Evolutionary conservation across 164 flowering plant genomes (phyloP), one percentile per base, ranked within the genome.

Genomic region (Magnolia sinica): DNA sequence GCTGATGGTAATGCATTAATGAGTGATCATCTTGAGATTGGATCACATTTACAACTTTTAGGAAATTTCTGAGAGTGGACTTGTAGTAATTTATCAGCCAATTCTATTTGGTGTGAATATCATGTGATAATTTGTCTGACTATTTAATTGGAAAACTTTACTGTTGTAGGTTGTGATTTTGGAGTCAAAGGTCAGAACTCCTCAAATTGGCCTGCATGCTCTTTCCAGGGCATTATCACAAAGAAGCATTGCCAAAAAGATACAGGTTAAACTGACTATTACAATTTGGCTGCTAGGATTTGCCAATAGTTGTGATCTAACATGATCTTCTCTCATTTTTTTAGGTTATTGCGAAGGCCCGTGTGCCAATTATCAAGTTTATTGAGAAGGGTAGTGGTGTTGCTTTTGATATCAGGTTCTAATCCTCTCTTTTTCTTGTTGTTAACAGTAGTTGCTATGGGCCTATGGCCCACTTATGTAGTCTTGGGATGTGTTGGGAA

Each of bases 291-390:
- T 27, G 64, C n/a, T 66, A 68, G 4, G 9, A 29, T 19, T 71
- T 3, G 45, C 24, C 27, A 55, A 55, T 10, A 0, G 64, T 70
- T 74, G 4, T 29, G 20, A 24, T 76, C 72, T 85, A 24, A 82
- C 2, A 16, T 66, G 64, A 10, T 73, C 14, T 14, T 14, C 19
- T 68, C 10, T 67, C 19, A 27, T 58, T 73, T 81, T 79, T 14
- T 76, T 80, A 95, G 98, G 98, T 93, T 65, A 95, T 95, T 78
- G 94, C 87, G 59, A 92, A 88, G 84, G 98, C 98, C 59, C 97
- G 98, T 74, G 97, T 95, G 51, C 98, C 98, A 45, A 95, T 93
- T 76, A 79, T 95, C 50, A 95, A 95, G 82, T 95, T 95, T 81
- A 85, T 95, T 50, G 98, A 95, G 77, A 92, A 86, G 83, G 78